phyloP scores from a whole-genome alignment of 164 flowering plant species.

The Vitis amurensis region DNA sequence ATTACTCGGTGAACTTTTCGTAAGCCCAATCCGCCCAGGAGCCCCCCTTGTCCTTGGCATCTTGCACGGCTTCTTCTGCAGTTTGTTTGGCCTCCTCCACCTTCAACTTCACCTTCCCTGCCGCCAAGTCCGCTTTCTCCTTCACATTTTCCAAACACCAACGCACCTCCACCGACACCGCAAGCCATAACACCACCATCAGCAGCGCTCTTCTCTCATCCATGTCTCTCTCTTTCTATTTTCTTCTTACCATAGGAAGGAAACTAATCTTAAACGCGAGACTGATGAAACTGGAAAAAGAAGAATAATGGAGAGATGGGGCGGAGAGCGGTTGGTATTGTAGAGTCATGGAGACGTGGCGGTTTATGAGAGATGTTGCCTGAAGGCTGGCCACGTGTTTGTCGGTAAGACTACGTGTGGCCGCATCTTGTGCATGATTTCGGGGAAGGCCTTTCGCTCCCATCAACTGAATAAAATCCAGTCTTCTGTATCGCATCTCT shows the following conservation, averaged over 20 bases:
- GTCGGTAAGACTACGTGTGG: not conserved
- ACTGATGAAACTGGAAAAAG: too few relatives aligned
- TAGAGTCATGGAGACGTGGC: not conserved
- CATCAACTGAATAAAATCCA: too few relatives aligned
- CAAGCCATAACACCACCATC: conserved; percentile 15
- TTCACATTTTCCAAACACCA: conserved; percentile 20
- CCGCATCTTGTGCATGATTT: not conserved
- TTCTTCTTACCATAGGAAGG: too few relatives aligned
- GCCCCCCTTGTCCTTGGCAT: conserved; percentile 16
- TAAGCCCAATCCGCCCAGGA: conserved; percentile 39
- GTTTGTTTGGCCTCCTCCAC: conserved; percentile 21
- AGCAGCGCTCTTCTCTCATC: conserved; percentile 12
- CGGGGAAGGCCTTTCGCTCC: too few relatives aligned
- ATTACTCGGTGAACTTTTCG: conserved; percentile 31
- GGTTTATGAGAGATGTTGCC: not conserved
- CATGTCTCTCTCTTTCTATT: conserved; percentile 4
- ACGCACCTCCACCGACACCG: conserved; percentile 13
- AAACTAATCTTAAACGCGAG: too few relatives aligned
- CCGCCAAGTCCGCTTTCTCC: conserved; percentile 20
- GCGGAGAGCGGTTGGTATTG: too few relatives aligned
- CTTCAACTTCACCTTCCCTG: conserved; percentile 15
- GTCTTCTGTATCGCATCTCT: too few relatives aligned
- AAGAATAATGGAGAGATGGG: too few relatives aligned
- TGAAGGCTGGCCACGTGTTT: too few relatives aligned
- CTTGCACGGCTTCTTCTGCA: conserved; percentile 20